A percentile compares a stretch with the other conserved stretches of the same genome.
These are phyloP conservation scores for Cryptosporidium felis DNA, from an alignment of 169 alveolate genomes.

Conservation along the genomic window DNA sequence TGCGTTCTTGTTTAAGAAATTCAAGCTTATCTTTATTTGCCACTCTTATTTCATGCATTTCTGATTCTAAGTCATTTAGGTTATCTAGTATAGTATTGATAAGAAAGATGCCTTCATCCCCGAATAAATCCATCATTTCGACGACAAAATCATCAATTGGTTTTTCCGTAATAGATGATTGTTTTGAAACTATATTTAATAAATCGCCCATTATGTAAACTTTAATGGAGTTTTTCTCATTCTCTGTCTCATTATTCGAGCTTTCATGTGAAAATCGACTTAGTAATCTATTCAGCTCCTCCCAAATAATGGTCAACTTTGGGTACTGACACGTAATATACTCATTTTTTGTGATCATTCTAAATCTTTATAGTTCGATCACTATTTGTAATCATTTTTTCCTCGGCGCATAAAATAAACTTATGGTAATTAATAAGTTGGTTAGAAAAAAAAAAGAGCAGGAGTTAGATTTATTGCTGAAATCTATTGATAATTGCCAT, in stretches of 20 bases:
- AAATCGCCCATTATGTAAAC: constrained; percentile 5
- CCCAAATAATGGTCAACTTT: not conserved
- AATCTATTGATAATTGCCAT: too few relatives aligned
- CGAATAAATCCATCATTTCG: constrained; percentile 48
- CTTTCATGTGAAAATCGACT: not conserved
- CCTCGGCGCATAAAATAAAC: too few relatives aligned
- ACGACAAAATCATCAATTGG: not conserved
- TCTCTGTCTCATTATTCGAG: not conserved
- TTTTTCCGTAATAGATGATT: not conserved
- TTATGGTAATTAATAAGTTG: too few relatives aligned
- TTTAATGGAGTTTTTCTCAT: constrained; percentile 4
- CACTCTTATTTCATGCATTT: not conserved
- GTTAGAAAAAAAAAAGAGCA: too few relatives aligned
- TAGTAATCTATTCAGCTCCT: not conserved
- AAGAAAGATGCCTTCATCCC: constrained; percentile 4
- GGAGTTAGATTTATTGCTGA: too few relatives aligned
- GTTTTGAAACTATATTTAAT: not conserved
- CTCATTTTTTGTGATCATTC: not conserved
- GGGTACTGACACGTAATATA: not conserved
- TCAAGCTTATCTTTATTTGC: not conserved
- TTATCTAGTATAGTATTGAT: constrained; percentile 16
- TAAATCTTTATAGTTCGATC: too few relatives aligned
- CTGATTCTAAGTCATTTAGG: not conserved
- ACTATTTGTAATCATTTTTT: too few relatives aligned
- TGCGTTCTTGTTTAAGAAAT: not conserved